Percentiles rank a stretch among this genome's conserved stretches.
Evolutionary conservation across 1,284 basidiomycete species (phyloP).

Genomic region (Tilletia setariae): DNA sequence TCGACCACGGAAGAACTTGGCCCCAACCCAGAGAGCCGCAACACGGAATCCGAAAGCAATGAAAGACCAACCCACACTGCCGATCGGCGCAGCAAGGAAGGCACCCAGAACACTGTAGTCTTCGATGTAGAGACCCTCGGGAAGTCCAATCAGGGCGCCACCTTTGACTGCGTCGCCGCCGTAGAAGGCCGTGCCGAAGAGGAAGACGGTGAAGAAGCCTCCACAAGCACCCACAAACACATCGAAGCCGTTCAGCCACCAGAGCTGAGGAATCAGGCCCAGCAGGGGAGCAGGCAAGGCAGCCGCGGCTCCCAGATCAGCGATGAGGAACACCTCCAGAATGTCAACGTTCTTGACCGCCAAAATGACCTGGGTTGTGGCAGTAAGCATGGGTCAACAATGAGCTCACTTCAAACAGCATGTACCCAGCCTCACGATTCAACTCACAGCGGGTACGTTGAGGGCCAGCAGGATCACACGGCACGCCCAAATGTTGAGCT

Average conservation of each 20-base stretch:
- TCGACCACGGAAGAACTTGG: slow-evolving; percentile 4
- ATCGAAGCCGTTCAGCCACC: slow-evolving; percentile 51
- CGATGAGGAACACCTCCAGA: slow-evolving; percentile 52
- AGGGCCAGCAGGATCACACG: slow-evolving; percentile 43
- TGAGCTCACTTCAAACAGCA: background rate
- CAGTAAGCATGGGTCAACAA: background rate
- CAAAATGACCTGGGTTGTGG: slow-evolving; percentile 30
- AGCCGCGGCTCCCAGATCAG: slow-evolving; percentile 50
- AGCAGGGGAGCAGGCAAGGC: slow-evolving; percentile 49
- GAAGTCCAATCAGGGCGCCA: slow-evolving; percentile 43
- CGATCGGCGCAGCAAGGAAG: slow-evolving; percentile 50
- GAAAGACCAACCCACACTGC: slow-evolving; percentile 46
- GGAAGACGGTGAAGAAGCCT: slow-evolving; percentile 53
- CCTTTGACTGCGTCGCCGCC: slow-evolving; percentile 35
- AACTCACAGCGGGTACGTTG: slow-evolving; percentile 42
- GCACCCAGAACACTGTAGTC: slow-evolving; percentile 52
- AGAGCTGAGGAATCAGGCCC: slow-evolving; percentile 43
- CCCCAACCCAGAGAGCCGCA: slow-evolving; percentile 20
- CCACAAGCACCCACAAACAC: slow-evolving; percentile 52
- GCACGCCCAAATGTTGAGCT: slow-evolving; percentile 53
- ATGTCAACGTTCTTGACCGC: slow-evolving; percentile 53
- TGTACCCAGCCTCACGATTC: background rate
- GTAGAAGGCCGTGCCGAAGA: slow-evolving; percentile 52
- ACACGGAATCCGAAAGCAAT: slow-evolving; percentile 36
- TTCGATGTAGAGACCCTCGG: slow-evolving; percentile 48